Conservation (phyloP, 768 basidiomycete species). For the Naganishia friedmannii region DNA sequence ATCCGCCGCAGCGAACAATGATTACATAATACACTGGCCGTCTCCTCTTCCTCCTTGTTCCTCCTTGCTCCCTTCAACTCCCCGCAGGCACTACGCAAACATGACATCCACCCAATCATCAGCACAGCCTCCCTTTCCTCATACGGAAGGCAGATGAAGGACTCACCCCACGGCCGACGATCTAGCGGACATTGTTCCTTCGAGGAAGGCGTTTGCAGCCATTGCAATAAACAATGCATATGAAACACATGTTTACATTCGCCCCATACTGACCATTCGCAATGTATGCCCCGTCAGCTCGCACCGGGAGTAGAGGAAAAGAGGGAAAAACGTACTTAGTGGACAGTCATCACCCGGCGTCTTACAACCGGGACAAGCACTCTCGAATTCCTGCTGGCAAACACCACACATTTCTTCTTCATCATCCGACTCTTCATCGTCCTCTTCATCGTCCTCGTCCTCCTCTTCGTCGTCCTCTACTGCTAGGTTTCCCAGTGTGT, state of each 20-base stretch:
- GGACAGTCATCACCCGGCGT: conserved; percentile 95
- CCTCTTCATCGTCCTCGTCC: conserved; percentile 40
- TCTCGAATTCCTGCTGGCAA: conserved; percentile 86
- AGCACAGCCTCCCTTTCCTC: neutral
- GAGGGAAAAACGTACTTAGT: conserved; percentile 59
- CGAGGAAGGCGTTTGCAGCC: conserved; percentile 82
- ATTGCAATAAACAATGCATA: conserved; percentile 96
- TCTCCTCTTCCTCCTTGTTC: neutral
- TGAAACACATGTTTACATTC: conserved; percentile 97
- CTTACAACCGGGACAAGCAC: conserved; percentile 92
- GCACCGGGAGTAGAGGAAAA: neutral
- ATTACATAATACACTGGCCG: conserved; percentile 1
- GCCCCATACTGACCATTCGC: conserved; percentile 93
- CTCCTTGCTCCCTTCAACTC: neutral
- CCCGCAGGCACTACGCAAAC: conserved; percentile 10
- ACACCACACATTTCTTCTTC: conserved; percentile 77
- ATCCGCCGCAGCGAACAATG: neutral
- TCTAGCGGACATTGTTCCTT: conserved; percentile 99
- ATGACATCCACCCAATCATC: neutral
- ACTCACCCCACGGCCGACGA: conserved; percentile 79
- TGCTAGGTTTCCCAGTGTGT: neutral
- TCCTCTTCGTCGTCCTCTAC: conserved; percentile 38
- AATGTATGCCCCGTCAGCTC: too few species aligned
- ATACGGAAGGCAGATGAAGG: neutral
- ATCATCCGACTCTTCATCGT: conserved; percentile 52